These are phyloP conservation scores for Chaetomium sp. DNA, from an alignment of 2,329 filamentous ascomycete species.

Conservation along the genomic window DNA sequence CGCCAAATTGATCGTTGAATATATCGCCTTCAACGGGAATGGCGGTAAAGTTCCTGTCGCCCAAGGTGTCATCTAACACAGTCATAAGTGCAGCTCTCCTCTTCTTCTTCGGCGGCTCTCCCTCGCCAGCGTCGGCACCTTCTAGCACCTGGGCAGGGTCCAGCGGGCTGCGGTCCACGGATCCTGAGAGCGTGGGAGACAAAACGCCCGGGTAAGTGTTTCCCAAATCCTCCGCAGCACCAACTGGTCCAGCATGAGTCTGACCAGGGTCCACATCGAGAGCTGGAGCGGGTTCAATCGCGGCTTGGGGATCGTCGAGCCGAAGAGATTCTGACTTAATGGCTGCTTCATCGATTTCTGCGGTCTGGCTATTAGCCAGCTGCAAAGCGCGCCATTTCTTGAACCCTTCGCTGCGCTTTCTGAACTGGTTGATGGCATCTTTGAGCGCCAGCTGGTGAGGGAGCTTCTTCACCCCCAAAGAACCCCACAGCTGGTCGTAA, in stretches of 20 bases:
- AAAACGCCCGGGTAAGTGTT: constrained; percentile 9
- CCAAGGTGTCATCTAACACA: constrained; percentile 13
- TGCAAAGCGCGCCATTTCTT: constrained; percentile 27
- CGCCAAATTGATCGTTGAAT: constrained; percentile 1
- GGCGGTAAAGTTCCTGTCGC: not conserved
- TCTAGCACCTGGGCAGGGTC: not conserved
- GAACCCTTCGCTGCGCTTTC: constrained; percentile 45
- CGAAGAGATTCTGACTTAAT: constrained; percentile 25
- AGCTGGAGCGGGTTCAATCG: not conserved
- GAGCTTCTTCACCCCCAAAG: constrained; percentile 51
- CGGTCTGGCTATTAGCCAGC: not conserved
- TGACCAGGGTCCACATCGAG: not conserved
- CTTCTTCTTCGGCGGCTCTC: constrained; percentile 25
- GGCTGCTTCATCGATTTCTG: constrained; percentile 11
- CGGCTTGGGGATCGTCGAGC: not conserved
- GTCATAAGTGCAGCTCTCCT: constrained; percentile 25
- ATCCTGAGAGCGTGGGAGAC: constrained; percentile 11
- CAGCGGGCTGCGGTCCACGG: not conserved
- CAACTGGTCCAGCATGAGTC: not conserved
- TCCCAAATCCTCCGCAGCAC: not conserved
- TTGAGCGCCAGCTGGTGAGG: constrained; percentile 53
- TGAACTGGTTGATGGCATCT: constrained; percentile 52
- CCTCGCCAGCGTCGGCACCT: not conserved
- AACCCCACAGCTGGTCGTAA: constrained; percentile 42
- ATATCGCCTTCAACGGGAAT: constrained; percentile 15